These are phyloP conservation scores for Santalum album DNA, from an alignment of 164 flowering plant genomes.

Conservation along the genomic window DNA sequence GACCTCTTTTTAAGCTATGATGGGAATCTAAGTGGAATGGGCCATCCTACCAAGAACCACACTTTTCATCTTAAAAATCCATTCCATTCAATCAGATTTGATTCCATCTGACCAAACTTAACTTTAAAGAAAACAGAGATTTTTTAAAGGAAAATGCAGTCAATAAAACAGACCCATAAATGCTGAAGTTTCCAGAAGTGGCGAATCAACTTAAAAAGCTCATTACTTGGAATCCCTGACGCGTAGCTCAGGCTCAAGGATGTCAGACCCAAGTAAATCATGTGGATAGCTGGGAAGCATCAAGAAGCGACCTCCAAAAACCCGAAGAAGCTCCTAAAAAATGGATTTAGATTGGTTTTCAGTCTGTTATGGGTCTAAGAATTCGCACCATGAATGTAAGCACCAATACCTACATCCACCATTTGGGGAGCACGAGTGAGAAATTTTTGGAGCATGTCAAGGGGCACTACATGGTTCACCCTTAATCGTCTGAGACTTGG, in stretches of 20 bases:
- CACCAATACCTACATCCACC: conserved; percentile 62
- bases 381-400: conserved; percentile 38
- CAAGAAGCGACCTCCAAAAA: conserved; percentile 56
- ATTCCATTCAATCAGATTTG: too few relatives aligned
- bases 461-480: conserved; percentile 56
- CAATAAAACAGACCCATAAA: conserved; percentile 68
- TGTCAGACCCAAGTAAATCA: conserved; percentile 50
- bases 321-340: conserved; percentile 81
- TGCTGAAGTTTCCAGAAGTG: conserved; percentile 66
- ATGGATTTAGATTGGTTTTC: conserved; percentile 35
- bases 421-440: conserved; percentile 65
- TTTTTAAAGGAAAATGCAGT: too few relatives aligned
- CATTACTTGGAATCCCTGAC: conserved; percentile 39
- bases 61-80: too few relatives aligned
- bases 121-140: too few relatives aligned
- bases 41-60: too few relatives aligned
- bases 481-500: conserved; percentile 59
- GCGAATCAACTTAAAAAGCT: conserved; percentile 48
- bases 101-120: too few relatives aligned
- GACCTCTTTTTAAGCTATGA: too few relatives aligned
- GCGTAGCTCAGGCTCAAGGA: conserved; percentile 82
- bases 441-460: conserved; percentile 48
- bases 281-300: conserved; percentile 45
- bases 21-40: too few relatives aligned
- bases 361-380: conserved; percentile 36